These are phyloP conservation scores for Multifurca ochricompacta DNA, from an alignment of 768 basidiomycete species.

Conservation along the genomic window DNA sequence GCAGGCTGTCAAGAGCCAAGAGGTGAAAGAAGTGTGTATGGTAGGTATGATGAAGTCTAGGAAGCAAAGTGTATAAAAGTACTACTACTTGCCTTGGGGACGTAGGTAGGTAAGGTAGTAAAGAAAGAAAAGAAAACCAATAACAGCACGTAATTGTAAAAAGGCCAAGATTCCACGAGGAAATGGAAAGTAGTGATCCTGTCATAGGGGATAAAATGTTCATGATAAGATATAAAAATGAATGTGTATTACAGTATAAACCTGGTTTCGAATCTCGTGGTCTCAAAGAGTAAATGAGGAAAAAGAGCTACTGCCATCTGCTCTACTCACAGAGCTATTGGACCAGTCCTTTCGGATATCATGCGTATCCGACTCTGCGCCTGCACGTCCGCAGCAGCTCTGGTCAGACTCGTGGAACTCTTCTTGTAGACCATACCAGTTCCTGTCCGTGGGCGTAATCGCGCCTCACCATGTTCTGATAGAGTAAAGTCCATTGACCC, in stretches of 20 bases:
- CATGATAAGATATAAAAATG: background rate
- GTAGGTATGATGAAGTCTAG: no score
- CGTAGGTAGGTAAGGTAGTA: background rate
- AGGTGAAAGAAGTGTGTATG: background rate
- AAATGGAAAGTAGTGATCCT: background rate
- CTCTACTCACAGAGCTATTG: background rate
- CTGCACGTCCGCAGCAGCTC: slow-evolving; percentile 17
- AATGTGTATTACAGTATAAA: slow-evolving; percentile 9
- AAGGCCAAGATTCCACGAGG: slow-evolving; percentile 2
- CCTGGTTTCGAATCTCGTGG: background rate
- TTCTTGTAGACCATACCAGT: slow-evolving; percentile 22
- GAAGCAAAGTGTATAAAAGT: background rate
- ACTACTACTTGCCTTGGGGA: background rate
- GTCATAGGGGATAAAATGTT: background rate
- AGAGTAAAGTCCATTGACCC: slow-evolving; percentile 2
- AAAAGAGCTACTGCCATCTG: background rate
- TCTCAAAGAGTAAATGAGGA: background rate
- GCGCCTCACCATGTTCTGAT: slow-evolving; percentile 3
- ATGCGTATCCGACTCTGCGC: slow-evolving; percentile 19
- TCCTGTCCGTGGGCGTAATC: slow-evolving; percentile 18
- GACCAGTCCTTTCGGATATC: background rate
- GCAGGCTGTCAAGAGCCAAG: background rate
- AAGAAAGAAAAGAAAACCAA: slow-evolving; percentile 1
- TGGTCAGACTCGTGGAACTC: slow-evolving; percentile 12
- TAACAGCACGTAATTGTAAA: slow-evolving; percentile 12